These are phyloP conservation scores for Microglena sp. DNA, from an alignment of 139 green algal genomes.

Conservation along the genomic window DNA sequence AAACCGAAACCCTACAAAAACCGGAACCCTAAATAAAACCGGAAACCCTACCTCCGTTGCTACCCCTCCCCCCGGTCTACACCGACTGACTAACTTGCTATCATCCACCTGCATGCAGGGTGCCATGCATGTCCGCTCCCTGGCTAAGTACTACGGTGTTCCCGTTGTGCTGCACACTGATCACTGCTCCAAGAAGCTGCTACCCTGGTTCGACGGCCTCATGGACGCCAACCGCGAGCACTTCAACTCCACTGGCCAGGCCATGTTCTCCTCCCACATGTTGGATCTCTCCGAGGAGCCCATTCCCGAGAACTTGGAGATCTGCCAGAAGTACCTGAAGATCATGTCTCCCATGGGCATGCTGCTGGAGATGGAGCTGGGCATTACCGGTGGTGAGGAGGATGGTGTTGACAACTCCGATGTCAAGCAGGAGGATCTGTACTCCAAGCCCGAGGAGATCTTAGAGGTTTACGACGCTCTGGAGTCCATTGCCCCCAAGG, in stretches of 20 bases:
- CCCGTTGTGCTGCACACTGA: slow-evolving; percentile 35
- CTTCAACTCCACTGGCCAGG: slow-evolving; percentile 22
- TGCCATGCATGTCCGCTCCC: slow-evolving; percentile 3
- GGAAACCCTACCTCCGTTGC: too few relatives aligned
- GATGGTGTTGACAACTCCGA: slow-evolving; percentile 38
- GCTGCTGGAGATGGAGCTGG: slow-evolving; percentile 36
- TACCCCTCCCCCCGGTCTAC: too few relatives aligned
- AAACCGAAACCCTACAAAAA: too few relatives aligned
- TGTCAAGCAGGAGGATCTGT: slow-evolving; percentile 24
- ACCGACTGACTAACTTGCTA: too few relatives aligned
- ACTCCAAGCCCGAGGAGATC: slow-evolving; percentile 39
- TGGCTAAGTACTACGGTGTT: slow-evolving; percentile 30
- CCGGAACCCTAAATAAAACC: too few relatives aligned
- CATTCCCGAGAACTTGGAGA: slow-evolving; percentile 38
- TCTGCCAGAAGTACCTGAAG: slow-evolving; percentile 34
- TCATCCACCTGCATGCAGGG: not conserved
- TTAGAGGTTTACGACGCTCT: slow-evolving; percentile 18
- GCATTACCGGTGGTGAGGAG: slow-evolving; percentile 35
- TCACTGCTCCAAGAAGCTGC: slow-evolving; percentile 35
- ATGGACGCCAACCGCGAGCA: slow-evolving; percentile 28
- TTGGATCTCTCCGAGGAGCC: slow-evolving; percentile 31
- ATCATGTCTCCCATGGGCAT: slow-evolving; percentile 24
- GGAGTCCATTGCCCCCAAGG: slow-evolving; percentile 19
- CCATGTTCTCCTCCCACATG: slow-evolving; percentile 36
- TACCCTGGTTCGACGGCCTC: slow-evolving; percentile 33